Conservation (phyloP, 305 asterid genomes). For the Fraxinus ornus region DNA sequence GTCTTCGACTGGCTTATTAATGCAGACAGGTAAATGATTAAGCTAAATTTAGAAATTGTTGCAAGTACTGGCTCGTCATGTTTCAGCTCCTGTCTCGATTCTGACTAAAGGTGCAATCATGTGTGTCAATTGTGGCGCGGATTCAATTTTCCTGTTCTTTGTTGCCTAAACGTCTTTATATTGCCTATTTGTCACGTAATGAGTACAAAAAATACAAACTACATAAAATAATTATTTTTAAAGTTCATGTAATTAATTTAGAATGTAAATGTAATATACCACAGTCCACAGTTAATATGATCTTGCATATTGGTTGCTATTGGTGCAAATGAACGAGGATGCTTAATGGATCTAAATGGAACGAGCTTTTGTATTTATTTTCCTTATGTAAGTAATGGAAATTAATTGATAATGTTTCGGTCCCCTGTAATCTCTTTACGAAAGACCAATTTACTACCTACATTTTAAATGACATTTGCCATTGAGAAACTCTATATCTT, state of each 20-base stretch:
- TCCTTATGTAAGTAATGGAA: constrained; percentile 4
- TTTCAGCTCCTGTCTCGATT: constrained; percentile 14
- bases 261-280: constrained; percentile 9
- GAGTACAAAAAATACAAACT: background rate
- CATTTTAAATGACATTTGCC: constrained; percentile 1
- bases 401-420: background rate
- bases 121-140: constrained; percentile 6
- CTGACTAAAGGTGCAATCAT: constrained; percentile 22
- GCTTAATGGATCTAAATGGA: constrained; percentile 11
- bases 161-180: background rate
- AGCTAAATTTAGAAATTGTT: constrained; percentile 21
- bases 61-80: constrained; percentile 10
- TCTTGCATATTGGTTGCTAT: constrained; percentile 20
- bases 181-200: background rate
- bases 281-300: constrained; percentile 1
- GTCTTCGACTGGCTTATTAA: constrained; percentile 98
- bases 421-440: constrained; percentile 10
- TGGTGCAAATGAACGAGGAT: constrained; percentile 16
- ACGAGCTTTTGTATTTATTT: constrained; percentile 12
- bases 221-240: background rate
- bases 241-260: constrained; percentile 5
- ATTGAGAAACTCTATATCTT: constrained; percentile 6
- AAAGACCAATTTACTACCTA: background rate
- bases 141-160: constrained; percentile 1
- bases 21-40: constrained; percentile 81